Conservation (phyloP, 768 basidiomycete species). For the Kondoa malvinella region DNA sequence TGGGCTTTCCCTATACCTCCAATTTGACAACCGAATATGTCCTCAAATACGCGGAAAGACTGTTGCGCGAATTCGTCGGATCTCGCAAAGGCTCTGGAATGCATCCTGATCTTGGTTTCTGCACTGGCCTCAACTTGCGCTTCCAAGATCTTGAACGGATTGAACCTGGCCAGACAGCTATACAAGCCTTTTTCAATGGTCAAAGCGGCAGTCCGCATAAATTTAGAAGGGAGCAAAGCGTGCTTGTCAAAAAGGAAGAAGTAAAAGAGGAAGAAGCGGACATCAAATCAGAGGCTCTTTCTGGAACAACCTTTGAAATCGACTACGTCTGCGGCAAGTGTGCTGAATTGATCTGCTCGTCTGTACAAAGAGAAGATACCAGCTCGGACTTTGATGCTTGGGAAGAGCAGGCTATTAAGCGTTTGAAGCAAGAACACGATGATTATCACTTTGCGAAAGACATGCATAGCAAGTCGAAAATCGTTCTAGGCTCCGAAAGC, state of each 20-base stretch:
- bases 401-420: conserved; percentile 17
- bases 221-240: neutral
- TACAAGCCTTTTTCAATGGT: conserved; percentile 62
- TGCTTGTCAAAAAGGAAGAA: conserved; percentile 8
- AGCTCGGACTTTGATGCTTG: too few relatives aligned
- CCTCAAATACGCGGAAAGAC: conserved; percentile 52
- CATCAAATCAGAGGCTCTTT: conserved; percentile 26
- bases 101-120: conserved; percentile 39
- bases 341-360: conserved; percentile 2
- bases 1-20: conserved; percentile 64
- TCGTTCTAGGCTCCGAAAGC: too few relatives aligned
- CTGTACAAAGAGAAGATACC: conserved; percentile 5
- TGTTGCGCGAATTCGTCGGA: conserved; percentile 74
- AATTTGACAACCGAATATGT: conserved; percentile 61
- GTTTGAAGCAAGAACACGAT: conserved; percentile 47
- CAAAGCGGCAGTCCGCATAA: neutral
- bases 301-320: conserved; percentile 27
- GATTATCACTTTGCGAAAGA: conserved; percentile 66
- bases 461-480: too few relatives aligned
- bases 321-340: conserved; percentile 38
- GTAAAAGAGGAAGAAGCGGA: conserved; percentile 32
- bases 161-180: conserved; percentile 64
- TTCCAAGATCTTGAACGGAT: conserved; percentile 61
- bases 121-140: conserved; percentile 53
- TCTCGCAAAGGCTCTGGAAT: conserved; percentile 23